Conservation (phyloP, 148 eudicot genomes). For the Pharnaceum exiguum region DNA sequence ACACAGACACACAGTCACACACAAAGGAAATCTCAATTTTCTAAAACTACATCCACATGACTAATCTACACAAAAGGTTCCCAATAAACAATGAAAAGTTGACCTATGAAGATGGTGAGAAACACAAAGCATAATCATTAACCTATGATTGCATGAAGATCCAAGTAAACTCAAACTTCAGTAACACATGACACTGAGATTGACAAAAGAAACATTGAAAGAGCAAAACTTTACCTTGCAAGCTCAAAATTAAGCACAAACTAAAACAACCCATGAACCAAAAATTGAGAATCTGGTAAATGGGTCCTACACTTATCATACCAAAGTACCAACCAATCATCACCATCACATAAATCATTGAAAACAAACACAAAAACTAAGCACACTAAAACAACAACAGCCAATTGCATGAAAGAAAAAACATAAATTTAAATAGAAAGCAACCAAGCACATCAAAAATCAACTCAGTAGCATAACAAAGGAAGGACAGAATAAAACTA, state of each 20-base stretch:
- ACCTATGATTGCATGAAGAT: no score
- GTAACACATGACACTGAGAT: not conserved
- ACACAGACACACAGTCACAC: no score
- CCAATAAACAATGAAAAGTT: no score
- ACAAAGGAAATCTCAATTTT: no score
- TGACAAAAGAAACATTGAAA: not conserved
- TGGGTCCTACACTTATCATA: slow-evolving; percentile 9
- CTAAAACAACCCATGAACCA: not conserved
- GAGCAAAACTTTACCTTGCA: not conserved
- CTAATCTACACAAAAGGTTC: no score
- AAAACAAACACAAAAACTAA: not conserved
- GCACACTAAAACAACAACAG: not conserved
- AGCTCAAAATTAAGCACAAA: not conserved
- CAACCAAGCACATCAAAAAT: not conserved
- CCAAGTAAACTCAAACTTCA: not conserved
- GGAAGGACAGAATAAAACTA: not conserved
- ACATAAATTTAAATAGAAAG: not conserved
- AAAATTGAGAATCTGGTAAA: slow-evolving; percentile 7
- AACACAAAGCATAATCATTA: no score
- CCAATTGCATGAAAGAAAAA: not conserved
- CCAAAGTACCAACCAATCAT: slow-evolving; percentile 10
- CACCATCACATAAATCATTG: slow-evolving; percentile 3
- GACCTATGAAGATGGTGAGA: no score
- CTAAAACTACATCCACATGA: no score
- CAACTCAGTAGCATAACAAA: not conserved